Evolutionary conservation across 768 basidiomycete species (phyloP), one percentile per base, ranked within the genome.

Genomic region (Kondoa subrosea): DNA sequence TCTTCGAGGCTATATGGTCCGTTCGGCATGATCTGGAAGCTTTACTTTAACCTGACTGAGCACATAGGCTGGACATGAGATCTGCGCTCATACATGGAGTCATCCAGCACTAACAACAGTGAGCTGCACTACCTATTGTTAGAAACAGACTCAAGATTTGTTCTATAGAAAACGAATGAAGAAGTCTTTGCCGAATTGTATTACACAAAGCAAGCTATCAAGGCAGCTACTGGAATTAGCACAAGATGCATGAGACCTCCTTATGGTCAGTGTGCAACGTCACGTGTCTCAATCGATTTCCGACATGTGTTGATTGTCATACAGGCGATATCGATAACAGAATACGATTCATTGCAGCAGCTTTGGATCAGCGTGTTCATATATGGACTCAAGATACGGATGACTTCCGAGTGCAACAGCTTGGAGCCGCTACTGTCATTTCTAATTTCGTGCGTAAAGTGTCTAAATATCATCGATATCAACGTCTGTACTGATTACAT

Each of bases 141-240:
- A 21, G 74, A 27, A 75, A 21, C 77, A 74, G 74, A 73, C 74
- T 27, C 77, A 77, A 72, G 74, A 26, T 76, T 78, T 71, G 76
- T 78, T 64, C 79, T 79, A 62, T 76, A 76, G 56, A 67, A 78
- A 12, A 77, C 77, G n/a, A 79, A 80, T 73, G 78, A 77, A 66
- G 71, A 76, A 31, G 73, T 78, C 34, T 70, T 80, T 34, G 76
- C 74, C 60, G 79, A 80, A 73, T 74, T 80, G 12, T 73, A 71
- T 68, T 73, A 70, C 66, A 61, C 58, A 21, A 67, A 69, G 57
- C 68, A 72, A 34, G 67, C 73, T n/a, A 72, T 73, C 69, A 72
- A 73, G 68, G 76, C 67, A 26, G 33, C 72, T 29, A 31, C 71
- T 30, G 72, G 73, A 33, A 62, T 73, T n/a, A 72, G 70, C 0